These are phyloP conservation scores for Austroboletus niveus DNA, from an alignment of 1,284 basidiomycete genomes.

Conservation along the genomic window DNA sequence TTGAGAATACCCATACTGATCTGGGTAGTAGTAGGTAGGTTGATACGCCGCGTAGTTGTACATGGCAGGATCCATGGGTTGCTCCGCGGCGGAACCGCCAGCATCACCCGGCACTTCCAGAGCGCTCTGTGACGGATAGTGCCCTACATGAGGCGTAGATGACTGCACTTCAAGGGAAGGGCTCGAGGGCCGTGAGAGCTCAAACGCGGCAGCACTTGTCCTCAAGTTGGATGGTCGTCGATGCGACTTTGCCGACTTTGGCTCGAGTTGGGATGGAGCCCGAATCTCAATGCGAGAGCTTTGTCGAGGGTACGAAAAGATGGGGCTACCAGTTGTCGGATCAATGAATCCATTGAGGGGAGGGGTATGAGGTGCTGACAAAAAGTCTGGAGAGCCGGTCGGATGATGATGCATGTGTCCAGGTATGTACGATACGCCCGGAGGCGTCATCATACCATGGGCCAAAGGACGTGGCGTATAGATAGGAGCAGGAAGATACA, in stretches of 20 bases:
- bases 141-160: slow-evolving; percentile 8
- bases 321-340: slow-evolving; percentile 56
- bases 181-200: slow-evolving; percentile 36
- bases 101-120: slow-evolving; percentile 18
- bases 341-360: slow-evolving; percentile 61
- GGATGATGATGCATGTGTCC: slow-evolving; percentile 60
- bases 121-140: slow-evolving; percentile 10
- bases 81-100: slow-evolving; percentile 17
- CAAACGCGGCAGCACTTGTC: slow-evolving; percentile 46
- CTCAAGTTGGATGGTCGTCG: slow-evolving; percentile 41
- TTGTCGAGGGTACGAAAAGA: slow-evolving; percentile 73
- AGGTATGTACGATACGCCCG: slow-evolving; percentile 38
- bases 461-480: slow-evolving; percentile 66
- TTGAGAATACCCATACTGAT: slow-evolving; percentile 60
- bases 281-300: slow-evolving; percentile 72
- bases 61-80: slow-evolving; percentile 37
- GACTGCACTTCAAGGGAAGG: slow-evolving; percentile 15
- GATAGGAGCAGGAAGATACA: slow-evolving; percentile 63
- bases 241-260: slow-evolving; percentile 34
- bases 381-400: slow-evolving; percentile 56
- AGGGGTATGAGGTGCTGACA: slow-evolving; percentile 54
- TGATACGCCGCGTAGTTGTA: slow-evolving; percentile 56
- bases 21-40: slow-evolving; percentile 62
- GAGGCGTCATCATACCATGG: slow-evolving; percentile 47
- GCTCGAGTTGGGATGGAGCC: slow-evolving; percentile 46